Percentiles rank a stretch among this genome's conserved stretches.
phyloP scores from a whole-genome alignment of 2,329 filamentous ascomycete genomes.

The Aspergillus ruber region DNA sequence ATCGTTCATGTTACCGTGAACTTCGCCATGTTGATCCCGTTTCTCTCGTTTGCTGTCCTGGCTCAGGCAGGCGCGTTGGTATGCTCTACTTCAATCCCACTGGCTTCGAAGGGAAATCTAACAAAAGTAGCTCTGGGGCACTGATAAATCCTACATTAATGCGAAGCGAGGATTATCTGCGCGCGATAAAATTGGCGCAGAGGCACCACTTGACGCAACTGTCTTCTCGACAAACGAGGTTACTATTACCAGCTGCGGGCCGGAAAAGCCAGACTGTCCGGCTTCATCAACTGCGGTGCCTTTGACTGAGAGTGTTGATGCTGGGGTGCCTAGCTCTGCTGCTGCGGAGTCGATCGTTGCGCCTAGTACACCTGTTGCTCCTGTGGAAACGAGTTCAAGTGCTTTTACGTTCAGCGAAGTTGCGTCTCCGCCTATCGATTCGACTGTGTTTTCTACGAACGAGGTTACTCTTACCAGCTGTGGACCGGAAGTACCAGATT shows the following conservation, averaged over 20 bases:
- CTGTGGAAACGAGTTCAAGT: conserved; percentile 42
- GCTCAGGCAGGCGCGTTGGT: conserved; percentile 2
- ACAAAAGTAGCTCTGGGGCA: neutral
- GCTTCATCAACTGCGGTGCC: too few species aligned
- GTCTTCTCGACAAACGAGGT: neutral
- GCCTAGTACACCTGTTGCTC: neutral
- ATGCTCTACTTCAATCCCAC: neutral
- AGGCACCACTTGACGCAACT: conserved; percentile 7
- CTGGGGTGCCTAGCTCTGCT: neutral
- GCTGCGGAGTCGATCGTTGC: neutral
- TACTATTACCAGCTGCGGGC: conserved; percentile 3
- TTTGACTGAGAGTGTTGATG: too few species aligned
- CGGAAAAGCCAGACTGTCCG: neutral
- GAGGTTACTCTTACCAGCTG: conserved; percentile 2
- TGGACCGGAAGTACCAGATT: neutral
- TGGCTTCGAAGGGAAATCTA: neutral
- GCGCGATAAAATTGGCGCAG: too few species aligned
- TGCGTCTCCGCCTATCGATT: conserved; percentile 7
- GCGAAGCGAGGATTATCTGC: too few species aligned
- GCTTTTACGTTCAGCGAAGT: too few species aligned
- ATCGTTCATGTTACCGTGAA: conserved; percentile 53
- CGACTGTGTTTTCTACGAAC: conserved; percentile 1
- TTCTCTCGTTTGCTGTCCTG: conserved; percentile 3
- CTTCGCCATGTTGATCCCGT: conserved; percentile 19
- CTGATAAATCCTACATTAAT: neutral